Evolutionary conservation across 2,329 filamentous ascomycete species (phyloP), one percentile per base, ranked within the genome.

Genomic region (Fusarium sp.): DNA sequence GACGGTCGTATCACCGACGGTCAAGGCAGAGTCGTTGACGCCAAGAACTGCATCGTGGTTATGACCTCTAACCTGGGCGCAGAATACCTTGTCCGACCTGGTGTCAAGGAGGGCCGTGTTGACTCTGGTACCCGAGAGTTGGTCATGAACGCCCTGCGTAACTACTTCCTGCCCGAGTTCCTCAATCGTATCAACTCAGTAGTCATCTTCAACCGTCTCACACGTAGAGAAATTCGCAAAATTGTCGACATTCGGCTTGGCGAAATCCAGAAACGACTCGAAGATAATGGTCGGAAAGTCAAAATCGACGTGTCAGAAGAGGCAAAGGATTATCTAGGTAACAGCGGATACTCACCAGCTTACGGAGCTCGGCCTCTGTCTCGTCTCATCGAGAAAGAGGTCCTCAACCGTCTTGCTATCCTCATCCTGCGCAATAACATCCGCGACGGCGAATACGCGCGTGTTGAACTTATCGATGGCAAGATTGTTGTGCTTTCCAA

Each of bases 61-160:
- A 97, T 99, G 94, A 99, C 96, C 1, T 97, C 94, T 75, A 99
- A 99, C 83, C 80, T 99, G 64, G 96, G 96, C 69, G 96, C 96
- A 31, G 96, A 98, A 78, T 97, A 90, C 78, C 90, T 99, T n/a
- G 83, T 92, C 37, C 91, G 94, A 21, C 91, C 92, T 17, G 89
- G 90, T 55, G 87, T 87, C 50, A 88, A 90, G 51, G 92, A 96
- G 72, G 95, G 95, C 73, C 90, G 85, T 76, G 96, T 99, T 70
- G 96, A 99, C 72, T 85, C 89, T 0, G 90, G 91, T 3, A 97
- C 94, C 2, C 87, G 88, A 64, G 94, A 97, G 76, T 84, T 98
- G 66, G 95, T 99, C 75, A 96, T 96, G 90, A 91, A 88, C 52
- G 89, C 94, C 6, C 87, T 99, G 36, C 91, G 95, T 75, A 93